These are phyloP conservation scores for Ephemerocybe angulata DNA, from an alignment of 768 basidiomycete species.

Conservation along the genomic window DNA sequence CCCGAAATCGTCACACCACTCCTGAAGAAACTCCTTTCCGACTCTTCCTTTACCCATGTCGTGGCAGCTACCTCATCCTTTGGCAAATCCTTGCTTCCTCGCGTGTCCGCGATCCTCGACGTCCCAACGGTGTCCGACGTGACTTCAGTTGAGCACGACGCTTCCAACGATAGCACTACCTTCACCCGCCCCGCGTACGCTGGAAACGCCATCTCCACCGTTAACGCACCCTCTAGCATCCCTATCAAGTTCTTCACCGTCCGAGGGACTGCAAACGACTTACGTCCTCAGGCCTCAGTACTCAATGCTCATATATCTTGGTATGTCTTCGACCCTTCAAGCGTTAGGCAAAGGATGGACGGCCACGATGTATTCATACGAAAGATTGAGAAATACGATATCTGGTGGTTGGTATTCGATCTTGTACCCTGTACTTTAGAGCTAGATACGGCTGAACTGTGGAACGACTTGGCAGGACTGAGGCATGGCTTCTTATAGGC, in stretches of 20 bases:
- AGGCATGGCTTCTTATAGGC: neutral
- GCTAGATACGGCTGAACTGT: too few species aligned
- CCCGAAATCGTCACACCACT: slow-evolving; percentile 83
- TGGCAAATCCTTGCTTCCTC: slow-evolving; percentile 90
- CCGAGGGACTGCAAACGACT: slow-evolving; percentile 86
- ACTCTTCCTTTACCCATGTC: slow-evolving; percentile 78
- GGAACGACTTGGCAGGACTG: too few species aligned
- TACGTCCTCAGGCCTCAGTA: too few species aligned
- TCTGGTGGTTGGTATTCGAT: too few species aligned
- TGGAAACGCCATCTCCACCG: slow-evolving; percentile 93
- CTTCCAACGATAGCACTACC: slow-evolving; percentile 66
- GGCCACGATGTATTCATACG: too few species aligned
- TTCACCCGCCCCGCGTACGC: slow-evolving; percentile 97
- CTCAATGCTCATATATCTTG: too few species aligned
- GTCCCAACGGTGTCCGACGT: slow-evolving; percentile 90
- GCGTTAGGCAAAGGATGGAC: too few species aligned
- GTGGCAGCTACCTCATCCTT: slow-evolving; percentile 89
- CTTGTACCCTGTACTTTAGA: too few species aligned
- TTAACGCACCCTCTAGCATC: slow-evolving; percentile 71
- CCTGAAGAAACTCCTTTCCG: slow-evolving; percentile 68
- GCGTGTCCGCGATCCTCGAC: slow-evolving; percentile 86
- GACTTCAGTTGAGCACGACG: slow-evolving; percentile 73
- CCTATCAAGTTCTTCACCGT: slow-evolving; percentile 93
- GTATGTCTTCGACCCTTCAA: too few species aligned
- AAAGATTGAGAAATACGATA: too few species aligned